phyloP scores from a whole-genome alignment of 2,329 filamentous ascomycete species.

The Cytospora schulzeri region DNA sequence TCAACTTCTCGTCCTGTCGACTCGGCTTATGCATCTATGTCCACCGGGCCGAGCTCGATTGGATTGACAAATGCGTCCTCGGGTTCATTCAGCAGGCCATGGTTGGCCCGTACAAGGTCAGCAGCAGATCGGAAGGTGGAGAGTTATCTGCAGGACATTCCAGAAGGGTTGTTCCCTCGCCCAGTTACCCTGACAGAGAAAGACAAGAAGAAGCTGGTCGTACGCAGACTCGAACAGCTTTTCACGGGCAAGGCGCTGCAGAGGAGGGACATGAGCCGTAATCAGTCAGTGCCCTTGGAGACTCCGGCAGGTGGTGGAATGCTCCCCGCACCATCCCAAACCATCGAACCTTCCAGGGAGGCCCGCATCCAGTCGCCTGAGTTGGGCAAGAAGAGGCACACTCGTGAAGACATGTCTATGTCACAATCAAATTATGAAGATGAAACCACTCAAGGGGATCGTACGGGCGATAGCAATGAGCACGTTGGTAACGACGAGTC shows the following conservation, averaged over 20 bases:
- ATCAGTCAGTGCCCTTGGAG: conserved; percentile 28
- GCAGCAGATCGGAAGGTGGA: conserved; percentile 62
- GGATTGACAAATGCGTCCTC: conserved; percentile 43
- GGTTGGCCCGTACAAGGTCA: conserved; percentile 42
- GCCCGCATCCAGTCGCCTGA: conserved; percentile 48
- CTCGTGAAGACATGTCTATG: conserved; percentile 46
- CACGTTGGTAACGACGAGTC: conserved; percentile 43
- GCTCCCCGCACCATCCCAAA: conserved; percentile 21
- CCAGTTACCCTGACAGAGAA: conserved; percentile 67
- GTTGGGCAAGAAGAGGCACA: conserved; percentile 44
- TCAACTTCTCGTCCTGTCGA: conserved; percentile 58
- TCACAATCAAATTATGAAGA: conserved; percentile 51
- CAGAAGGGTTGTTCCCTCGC: conserved; percentile 66
- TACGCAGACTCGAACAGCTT: conserved; percentile 75
- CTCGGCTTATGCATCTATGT: conserved; percentile 72
- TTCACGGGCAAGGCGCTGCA: conserved; percentile 70
- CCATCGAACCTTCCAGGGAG: conserved; percentile 46
- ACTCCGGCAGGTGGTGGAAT: conserved; percentile 15
- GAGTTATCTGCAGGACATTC: conserved; percentile 72
- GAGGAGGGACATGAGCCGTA: conserved; percentile 39
- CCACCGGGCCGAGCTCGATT: conserved; percentile 45
- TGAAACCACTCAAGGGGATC: conserved; percentile 46
- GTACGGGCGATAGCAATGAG: conserved; percentile 34
- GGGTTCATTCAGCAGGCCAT: conserved; percentile 42
- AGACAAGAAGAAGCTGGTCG: conserved; percentile 75